Conservation (phyloP, 495 filamentous ascomycete genomes). For the Penicillium herquei region DNA sequence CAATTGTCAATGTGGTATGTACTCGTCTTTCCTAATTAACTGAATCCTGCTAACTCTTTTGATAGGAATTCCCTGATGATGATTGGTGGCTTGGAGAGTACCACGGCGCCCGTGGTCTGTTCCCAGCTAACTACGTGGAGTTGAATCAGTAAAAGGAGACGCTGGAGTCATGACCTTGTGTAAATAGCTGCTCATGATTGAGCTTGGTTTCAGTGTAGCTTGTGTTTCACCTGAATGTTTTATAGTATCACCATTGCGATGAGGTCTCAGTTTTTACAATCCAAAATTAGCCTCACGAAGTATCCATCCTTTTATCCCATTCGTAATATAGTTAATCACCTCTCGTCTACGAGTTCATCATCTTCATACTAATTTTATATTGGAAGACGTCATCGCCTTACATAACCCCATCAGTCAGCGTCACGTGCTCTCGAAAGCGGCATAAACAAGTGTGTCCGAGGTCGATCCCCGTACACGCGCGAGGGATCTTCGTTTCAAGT, state of each 20-base stretch:
- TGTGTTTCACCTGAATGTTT: too few relatives aligned
- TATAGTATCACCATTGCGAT: too few relatives aligned
- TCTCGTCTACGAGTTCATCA: too few relatives aligned
- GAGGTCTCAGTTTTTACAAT: too few relatives aligned
- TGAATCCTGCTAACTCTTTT: slow-evolving; percentile 10
- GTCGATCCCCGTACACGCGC: slow-evolving; percentile 13
- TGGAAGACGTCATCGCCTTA: slow-evolving; percentile 5
- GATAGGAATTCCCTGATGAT: slow-evolving; percentile 93
- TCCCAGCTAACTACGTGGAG: slow-evolving; percentile 83
- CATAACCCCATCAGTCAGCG: slow-evolving; percentile 15
- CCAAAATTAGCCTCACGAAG: too few relatives aligned
- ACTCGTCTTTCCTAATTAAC: not conserved
- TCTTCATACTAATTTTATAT: not conserved
- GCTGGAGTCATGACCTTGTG: not conserved
- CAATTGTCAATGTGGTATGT: slow-evolving; percentile 64
- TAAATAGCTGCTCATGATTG: slow-evolving; percentile 11
- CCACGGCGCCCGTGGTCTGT: slow-evolving; percentile 76
- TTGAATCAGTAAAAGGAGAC: slow-evolving; percentile 51
- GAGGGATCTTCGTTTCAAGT: slow-evolving; percentile 14
- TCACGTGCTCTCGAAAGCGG: slow-evolving; percentile 23
- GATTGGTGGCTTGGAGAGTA: slow-evolving; percentile 98
- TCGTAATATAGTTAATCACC: too few relatives aligned
- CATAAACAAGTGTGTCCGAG: slow-evolving; percentile 22
- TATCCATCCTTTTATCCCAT: too few relatives aligned
- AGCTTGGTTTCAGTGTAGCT: not conserved